Percentiles rank a stretch among this genome's conserved stretches.
phyloP scores from a whole-genome alignment of 257 asterid species.

The Mentha longifolia region DNA sequence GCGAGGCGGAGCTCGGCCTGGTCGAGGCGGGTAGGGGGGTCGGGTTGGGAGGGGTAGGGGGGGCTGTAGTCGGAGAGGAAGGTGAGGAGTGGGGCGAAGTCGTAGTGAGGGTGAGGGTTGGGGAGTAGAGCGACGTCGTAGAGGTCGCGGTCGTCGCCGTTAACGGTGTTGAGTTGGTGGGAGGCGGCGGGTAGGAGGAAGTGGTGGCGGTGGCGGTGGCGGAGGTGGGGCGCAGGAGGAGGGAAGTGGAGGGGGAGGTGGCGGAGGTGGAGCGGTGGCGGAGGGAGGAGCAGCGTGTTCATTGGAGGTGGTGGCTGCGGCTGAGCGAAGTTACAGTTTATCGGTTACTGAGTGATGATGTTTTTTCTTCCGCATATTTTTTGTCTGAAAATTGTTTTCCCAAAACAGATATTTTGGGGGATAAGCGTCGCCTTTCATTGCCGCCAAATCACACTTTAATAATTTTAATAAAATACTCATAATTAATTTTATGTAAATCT shows the following conservation, averaged over 20 bases:
- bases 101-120: slow-evolving; percentile 54
- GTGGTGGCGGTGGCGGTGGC: slow-evolving; percentile 40
- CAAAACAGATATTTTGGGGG: slow-evolving; percentile 7
- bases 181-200: slow-evolving; percentile 34
- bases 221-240: slow-evolving; percentile 40
- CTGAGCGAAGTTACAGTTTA: slow-evolving; percentile 36
- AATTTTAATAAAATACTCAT: no score
- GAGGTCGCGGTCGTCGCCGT: slow-evolving; percentile 43
- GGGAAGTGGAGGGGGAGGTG: slow-evolving; percentile 46
- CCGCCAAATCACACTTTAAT: background rate
- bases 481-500: no score
- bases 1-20: slow-evolving; percentile 66
- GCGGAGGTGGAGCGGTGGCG: slow-evolving; percentile 57
- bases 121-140: slow-evolving; percentile 57
- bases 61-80: slow-evolving; percentile 64
- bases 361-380: background rate
- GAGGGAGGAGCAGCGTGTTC: slow-evolving; percentile 62
- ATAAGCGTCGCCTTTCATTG: background rate
- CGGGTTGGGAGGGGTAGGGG: slow-evolving; percentile 34
- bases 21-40: slow-evolving; percentile 55
- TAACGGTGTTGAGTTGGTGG: slow-evolving; percentile 37
- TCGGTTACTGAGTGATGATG: slow-evolving; percentile 26
- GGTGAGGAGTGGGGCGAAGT: slow-evolving; percentile 77
- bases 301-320: slow-evolving; percentile 37
- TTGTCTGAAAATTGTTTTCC: background rate